Conservation (phyloP, 2,329 filamentous ascomycete species). For the Aureobasidium lini region DNA sequence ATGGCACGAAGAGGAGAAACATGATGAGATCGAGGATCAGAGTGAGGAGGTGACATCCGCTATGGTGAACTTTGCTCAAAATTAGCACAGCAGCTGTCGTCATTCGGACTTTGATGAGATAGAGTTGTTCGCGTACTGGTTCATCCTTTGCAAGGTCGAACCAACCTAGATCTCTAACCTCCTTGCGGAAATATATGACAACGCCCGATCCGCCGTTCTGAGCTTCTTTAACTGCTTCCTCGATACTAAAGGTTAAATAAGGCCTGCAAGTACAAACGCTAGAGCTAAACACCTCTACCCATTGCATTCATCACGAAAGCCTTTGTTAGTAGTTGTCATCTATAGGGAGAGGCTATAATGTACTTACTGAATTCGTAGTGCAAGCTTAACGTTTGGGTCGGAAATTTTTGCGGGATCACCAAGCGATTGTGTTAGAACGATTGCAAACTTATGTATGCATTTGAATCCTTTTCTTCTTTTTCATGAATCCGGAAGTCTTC, state of each 20-base stretch:
- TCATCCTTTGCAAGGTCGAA: too few relatives aligned
- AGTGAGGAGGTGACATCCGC: too few relatives aligned
- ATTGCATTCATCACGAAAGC: conserved; percentile 59
- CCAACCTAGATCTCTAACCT: conserved; percentile 75
- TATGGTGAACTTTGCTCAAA: too few relatives aligned
- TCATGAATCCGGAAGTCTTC: too few relatives aligned
- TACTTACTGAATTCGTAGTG: conserved; percentile 67
- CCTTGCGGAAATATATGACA: conserved; percentile 98
- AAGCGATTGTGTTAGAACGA: conserved; percentile 31
- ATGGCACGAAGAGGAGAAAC: too few relatives aligned
- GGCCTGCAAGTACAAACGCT: conserved; percentile 96
- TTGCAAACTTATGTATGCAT: too few relatives aligned
- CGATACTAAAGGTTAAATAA: conserved; percentile 93
- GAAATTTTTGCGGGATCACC: conserved; percentile 92
- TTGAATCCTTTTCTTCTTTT: too few relatives aligned
- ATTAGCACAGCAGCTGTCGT: too few relatives aligned
- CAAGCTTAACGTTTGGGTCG: conserved; percentile 70
- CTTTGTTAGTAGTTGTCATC: not conserved
- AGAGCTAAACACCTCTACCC: conserved; percentile 96
- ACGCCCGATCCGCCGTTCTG: conserved; percentile 90
- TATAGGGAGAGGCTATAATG: not conserved
- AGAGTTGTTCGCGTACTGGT: too few relatives aligned
- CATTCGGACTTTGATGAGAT: too few relatives aligned
- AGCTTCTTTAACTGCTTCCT: conserved; percentile 94
- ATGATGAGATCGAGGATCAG: too few relatives aligned